Evolutionary conservation across 2,329 filamentous ascomycete species (phyloP).

Genomic region (Coniochaeta sp.): DNA sequence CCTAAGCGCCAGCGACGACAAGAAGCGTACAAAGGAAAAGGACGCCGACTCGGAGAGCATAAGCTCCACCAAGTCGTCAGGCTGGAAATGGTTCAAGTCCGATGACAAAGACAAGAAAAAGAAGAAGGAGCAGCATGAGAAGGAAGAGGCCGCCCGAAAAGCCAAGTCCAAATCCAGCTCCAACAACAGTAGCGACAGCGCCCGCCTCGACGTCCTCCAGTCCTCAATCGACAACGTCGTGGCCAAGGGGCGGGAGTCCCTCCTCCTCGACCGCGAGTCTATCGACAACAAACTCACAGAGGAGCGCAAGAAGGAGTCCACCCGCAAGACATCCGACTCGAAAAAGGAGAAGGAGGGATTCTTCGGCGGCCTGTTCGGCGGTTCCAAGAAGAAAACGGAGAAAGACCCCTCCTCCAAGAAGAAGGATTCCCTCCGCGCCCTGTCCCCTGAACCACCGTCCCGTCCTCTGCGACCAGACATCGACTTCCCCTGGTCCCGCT

Average conservation of each 20-base stretch:
- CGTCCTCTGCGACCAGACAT: constrained; percentile 75
- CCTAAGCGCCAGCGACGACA: constrained; percentile 55
- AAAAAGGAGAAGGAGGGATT: constrained; percentile 92
- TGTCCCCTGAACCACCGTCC: constrained; percentile 72
- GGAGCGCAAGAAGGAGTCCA: constrained; percentile 74
- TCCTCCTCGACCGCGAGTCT: constrained; percentile 73
- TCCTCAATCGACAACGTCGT: constrained; percentile 69
- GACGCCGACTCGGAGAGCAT: constrained; percentile 52
- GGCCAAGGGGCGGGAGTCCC: constrained; percentile 68
- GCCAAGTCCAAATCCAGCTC: constrained; percentile 59
- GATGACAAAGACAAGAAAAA: constrained; percentile 70
- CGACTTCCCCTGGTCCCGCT: constrained; percentile 94
- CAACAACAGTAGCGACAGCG: constrained; percentile 66
- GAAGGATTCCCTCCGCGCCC: constrained; percentile 60
- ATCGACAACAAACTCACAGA: constrained; percentile 67
- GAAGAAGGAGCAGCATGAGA: constrained; percentile 55
- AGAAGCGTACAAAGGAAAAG: constrained; percentile 64
- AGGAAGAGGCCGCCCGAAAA: constrained; percentile 45
- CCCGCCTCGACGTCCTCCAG: constrained; percentile 79
- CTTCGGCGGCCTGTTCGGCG: constrained; percentile 90
- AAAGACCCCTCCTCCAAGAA: constrained; percentile 71
- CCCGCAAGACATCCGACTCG: constrained; percentile 62
- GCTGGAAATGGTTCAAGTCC: constrained; percentile 78
- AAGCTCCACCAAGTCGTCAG: constrained; percentile 74
- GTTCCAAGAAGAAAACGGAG: constrained; percentile 79